Evolutionary conservation across 306 rosid genomes (phyloP).

Genomic region (Rosa lucieae): DNA sequence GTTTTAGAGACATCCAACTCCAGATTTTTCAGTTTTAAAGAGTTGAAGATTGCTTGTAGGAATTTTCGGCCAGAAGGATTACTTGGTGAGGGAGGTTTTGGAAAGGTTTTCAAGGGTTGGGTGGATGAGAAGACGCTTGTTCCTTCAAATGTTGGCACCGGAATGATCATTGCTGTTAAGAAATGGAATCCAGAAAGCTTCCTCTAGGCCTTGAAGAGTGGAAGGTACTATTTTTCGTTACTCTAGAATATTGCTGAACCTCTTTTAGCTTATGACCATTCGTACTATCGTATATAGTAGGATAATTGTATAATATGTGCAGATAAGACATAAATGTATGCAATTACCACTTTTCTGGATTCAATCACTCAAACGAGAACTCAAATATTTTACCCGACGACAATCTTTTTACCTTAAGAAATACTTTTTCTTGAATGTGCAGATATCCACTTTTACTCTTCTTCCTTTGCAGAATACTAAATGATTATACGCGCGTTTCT

Average conservation of each 20-base stretch:
- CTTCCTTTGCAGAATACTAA: no score
- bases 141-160: conserved; percentile 30
- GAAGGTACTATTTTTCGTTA: conserved; percentile 33
- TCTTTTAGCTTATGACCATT: no score
- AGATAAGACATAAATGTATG: background rate
- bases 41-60: conserved; percentile 33
- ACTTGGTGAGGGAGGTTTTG: conserved; percentile 41
- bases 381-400: no score
- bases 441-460: no score
- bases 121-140: conserved; percentile 28
- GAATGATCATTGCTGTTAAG: conserved; percentile 35
- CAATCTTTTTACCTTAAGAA: no score
- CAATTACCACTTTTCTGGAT: background rate
- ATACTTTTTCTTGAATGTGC: no score
- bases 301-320: no score
- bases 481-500: background rate
- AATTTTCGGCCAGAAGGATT: conserved; percentile 34
- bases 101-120: conserved; percentile 42
- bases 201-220: conserved; percentile 42
- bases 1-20: background rate
- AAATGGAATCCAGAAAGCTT: conserved; percentile 34
- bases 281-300: background rate
- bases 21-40: conserved; percentile 23
- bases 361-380: no score
- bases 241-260: background rate